Evolutionary conservation across 345 rosid genomes (phyloP).

Genomic region (Crucihimalaya himalaica): DNA sequence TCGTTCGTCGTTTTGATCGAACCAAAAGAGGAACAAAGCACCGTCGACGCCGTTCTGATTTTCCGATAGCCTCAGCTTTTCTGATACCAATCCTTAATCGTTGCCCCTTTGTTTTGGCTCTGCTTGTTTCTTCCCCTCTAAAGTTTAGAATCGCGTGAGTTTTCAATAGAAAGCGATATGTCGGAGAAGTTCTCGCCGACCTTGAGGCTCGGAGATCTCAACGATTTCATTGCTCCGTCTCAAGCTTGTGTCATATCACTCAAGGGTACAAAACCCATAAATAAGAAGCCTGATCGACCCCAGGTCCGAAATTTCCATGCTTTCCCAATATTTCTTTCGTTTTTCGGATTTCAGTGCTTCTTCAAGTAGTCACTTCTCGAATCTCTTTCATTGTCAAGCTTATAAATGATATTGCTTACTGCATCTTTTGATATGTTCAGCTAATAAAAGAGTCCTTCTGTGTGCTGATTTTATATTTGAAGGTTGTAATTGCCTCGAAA

Average conservation of each 20-base stretch:
- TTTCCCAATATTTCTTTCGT: background rate
- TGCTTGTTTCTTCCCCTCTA: background rate
- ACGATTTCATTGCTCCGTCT: conserved; percentile 90
- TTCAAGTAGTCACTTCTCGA: background rate
- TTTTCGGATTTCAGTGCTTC: background rate
- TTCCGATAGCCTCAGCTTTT: conserved; percentile 8
- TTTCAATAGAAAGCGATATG: conserved; percentile 44
- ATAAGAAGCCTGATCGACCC: conserved; percentile 51
- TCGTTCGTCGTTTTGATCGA: conserved; percentile 9
- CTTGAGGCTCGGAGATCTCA: conserved; percentile 88
- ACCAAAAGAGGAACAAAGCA: background rate
- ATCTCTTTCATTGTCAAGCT: background rate
- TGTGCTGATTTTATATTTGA: conserved; percentile 29
- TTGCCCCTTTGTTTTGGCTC: background rate
- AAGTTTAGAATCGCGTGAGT: background rate
- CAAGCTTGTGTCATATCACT: conserved; percentile 83
- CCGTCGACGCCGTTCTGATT: conserved; percentile 9
- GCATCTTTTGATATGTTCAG: background rate
- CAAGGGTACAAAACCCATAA: conserved; percentile 54
- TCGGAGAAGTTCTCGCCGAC: conserved; percentile 89
- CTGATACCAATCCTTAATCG: background rate
- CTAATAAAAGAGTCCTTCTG: background rate
- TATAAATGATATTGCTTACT: background rate
- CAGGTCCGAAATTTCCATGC: conserved; percentile 46
- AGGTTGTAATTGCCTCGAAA: conserved; percentile 56